These are phyloP conservation scores for Polyplosphaeria fusca DNA, from an alignment of 495 filamentous ascomycete species.

Conservation along the genomic window DNA sequence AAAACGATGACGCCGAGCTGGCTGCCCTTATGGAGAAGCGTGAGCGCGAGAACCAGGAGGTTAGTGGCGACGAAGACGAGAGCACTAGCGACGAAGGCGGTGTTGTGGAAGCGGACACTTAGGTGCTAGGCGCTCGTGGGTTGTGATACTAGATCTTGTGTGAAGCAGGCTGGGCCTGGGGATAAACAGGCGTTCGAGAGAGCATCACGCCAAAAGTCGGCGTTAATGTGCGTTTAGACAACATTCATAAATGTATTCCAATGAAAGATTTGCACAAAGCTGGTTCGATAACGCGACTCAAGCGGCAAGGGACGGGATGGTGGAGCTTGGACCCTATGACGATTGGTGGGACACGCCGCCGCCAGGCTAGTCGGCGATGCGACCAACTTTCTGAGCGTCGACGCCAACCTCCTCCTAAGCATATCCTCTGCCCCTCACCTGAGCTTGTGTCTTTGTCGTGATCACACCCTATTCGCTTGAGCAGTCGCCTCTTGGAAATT, in stretches of 20 bases:
- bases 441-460: too few species aligned
- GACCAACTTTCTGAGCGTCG: slow-evolving; percentile 1
- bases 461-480: too few species aligned
- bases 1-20: slow-evolving; percentile 94
- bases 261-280: too few species aligned
- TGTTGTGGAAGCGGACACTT: slow-evolving; percentile 37
- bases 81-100: slow-evolving; percentile 83
- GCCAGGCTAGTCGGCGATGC: background rate
- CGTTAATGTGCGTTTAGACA: background rate
- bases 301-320: too few species aligned
- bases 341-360: background rate
- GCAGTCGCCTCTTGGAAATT: too few species aligned
- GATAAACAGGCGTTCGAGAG: background rate
- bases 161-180: too few species aligned
- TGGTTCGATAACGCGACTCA: too few species aligned
- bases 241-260: too few species aligned
- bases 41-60: slow-evolving; percentile 94
- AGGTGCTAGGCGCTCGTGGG: slow-evolving; percentile 12
- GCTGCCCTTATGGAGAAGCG: slow-evolving; percentile 99
- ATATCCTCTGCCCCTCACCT: too few species aligned
- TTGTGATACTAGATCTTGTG: too few species aligned
- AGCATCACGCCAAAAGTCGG: background rate
- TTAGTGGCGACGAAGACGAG: slow-evolving; percentile 91
- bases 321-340: slow-evolving; percentile 21
- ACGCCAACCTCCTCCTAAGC: slow-evolving; percentile 3